phyloP scores from a whole-genome alignment of 805 yeast species.

The Tetrapisispora fleetii region DNA sequence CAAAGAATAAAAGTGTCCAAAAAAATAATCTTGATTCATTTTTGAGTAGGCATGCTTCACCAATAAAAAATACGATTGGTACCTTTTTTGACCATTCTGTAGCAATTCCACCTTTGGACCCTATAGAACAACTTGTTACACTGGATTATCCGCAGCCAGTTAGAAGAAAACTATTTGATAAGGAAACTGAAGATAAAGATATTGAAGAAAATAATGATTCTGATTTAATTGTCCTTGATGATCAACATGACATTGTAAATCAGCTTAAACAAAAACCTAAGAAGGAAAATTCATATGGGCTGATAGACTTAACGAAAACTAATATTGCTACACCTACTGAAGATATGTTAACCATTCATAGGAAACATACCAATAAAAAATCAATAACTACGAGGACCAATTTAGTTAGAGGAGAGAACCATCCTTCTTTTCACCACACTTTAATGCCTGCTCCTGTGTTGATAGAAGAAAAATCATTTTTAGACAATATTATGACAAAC shows the following conservation, averaged over 20 bases:
- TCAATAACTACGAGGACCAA: not conserved
- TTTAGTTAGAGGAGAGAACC: not conserved
- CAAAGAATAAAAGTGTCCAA: slow-evolving; percentile 10
- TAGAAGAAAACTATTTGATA: not conserved
- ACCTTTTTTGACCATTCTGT: not conserved
- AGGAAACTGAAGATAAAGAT: not conserved
- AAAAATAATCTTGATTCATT: slow-evolving; percentile 20
- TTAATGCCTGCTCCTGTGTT: not conserved
- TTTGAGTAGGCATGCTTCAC: slow-evolving; percentile 16
- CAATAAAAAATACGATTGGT: slow-evolving; percentile 5
- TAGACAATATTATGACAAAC: not conserved
- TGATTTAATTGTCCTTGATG: not conserved
- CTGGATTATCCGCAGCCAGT: not conserved
- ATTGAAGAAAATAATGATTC: not conserved
- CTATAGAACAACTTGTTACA: not conserved
- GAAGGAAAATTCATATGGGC: not conserved
- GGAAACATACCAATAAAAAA: not conserved
- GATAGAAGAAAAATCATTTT: not conserved
- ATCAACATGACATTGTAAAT: not conserved
- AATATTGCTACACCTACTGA: too few relatives aligned
- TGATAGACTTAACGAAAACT: not conserved
- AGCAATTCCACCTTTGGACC: not conserved
- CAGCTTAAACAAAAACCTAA: not conserved
- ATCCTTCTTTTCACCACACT: not conserved
- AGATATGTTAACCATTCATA: too few relatives aligned